Base-by-base conservation (phyloP, 2,329 filamentous ascomycete genomes). In the Calonectria pteridis region DNA sequence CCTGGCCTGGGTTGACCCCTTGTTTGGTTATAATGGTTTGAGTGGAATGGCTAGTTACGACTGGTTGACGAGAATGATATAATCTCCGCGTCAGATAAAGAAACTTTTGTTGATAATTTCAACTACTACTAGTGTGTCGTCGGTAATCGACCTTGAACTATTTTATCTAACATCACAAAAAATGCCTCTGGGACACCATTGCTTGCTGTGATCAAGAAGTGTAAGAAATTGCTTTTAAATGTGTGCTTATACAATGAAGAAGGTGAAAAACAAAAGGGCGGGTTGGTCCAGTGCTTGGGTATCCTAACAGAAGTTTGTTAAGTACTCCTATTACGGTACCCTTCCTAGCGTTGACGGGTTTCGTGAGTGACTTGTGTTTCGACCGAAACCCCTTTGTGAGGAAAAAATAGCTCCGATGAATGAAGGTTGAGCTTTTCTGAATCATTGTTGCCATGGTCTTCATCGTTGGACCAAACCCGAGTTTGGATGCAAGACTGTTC, bases 401-500 rank as follows among this genome's bases (percentile, higher is more conserved):
- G 35, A 67, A 75, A 43, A 71, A 67, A n/a, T 28, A 23, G 23
- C 16, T 40, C 67, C 53, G 16, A 71, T 55, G 9, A 73, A 43
- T 10, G 64, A 14, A 68, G 51, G 23, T 77, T 68, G 20, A 71
- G 68, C 9, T 73, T 72, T 33, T 46, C 29, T 29, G n/a, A 28
- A 5, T 65, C 64, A 4, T 69, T 67, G 33, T 68, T 69, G 33
- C 68, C 40, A 29, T 49, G 26, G 3, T n/a, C 65, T 16, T 77
- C 69, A 18, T 79, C 76, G 18, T 78, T 77, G 23, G 79, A 81
- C 82, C 82, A 83, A 40, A 83, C 80, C 35, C 73, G 71, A 49
- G 83, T 80, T 50, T 80, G 76, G 37, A 81, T 71, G 29, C 71
- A 68, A 23, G 76, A 71, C 11, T 73, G 71, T 26, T 73, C 71